Conservation (phyloP, 768 basidiomycete genomes). For the Tricholoma flavovirens region DNA sequence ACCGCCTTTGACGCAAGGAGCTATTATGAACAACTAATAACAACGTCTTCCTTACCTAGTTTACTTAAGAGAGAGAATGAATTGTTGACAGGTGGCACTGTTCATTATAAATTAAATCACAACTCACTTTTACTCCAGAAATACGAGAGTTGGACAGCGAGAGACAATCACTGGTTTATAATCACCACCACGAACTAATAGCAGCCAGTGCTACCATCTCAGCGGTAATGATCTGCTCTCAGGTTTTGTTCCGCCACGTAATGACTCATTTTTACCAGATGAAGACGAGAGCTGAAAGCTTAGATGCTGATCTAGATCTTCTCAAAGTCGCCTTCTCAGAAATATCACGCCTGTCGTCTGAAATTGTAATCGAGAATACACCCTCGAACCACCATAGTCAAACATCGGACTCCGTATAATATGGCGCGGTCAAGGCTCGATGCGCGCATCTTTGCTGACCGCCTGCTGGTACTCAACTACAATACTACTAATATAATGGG, state of each 20-base stretch:
- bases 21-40: slow-evolving; percentile 84
- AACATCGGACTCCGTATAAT: background rate
- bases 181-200: slow-evolving; percentile 93
- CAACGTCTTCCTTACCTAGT: slow-evolving; percentile 65
- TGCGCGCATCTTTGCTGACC: background rate
- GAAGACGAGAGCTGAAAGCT: slow-evolving; percentile 80
- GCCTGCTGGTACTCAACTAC: background rate
- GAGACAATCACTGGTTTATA: slow-evolving; percentile 87
- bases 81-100: slow-evolving; percentile 52
- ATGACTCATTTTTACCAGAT: slow-evolving; percentile 43
- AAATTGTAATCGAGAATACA: slow-evolving; percentile 48
- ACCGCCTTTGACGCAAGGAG: slow-evolving; percentile 74
- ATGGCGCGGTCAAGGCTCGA: background rate
- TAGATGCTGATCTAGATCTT: slow-evolving; percentile 79
- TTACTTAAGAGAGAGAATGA: slow-evolving; percentile 82
- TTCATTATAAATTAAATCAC: background rate
- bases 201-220: slow-evolving; percentile 91
- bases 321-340: slow-evolving; percentile 80
- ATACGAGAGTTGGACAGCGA: slow-evolving; percentile 86
- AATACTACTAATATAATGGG: background rate
- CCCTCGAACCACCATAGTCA: slow-evolving; percentile 1
- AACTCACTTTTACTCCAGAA: slow-evolving; percentile 38
- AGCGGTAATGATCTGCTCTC: slow-evolving; percentile 42
- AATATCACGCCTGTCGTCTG: slow-evolving; percentile 71
- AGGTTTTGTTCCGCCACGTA: slow-evolving; percentile 14